Evolutionary conservation across 768 basidiomycete genomes (phyloP).

Genomic region (Artomyces pyxidatus): DNA sequence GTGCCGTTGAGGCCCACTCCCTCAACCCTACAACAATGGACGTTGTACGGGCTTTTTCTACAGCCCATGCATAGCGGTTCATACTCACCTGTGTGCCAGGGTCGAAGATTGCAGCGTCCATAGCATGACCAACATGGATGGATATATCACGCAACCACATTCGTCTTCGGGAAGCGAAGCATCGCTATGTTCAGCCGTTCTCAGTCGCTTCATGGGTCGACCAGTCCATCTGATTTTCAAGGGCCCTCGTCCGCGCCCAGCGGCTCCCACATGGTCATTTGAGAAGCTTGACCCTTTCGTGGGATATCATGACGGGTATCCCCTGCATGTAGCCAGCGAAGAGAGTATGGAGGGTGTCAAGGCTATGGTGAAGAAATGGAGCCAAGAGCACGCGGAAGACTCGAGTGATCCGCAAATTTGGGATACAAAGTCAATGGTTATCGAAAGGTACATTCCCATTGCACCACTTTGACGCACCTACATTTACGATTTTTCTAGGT

Average conservation of each 20-base stretch:
- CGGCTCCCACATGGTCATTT: slow-evolving; percentile 43
- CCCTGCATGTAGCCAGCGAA: slow-evolving; percentile 57
- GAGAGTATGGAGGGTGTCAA: slow-evolving; percentile 53
- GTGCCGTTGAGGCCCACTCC: slow-evolving; percentile 50
- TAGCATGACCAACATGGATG: slow-evolving; percentile 44
- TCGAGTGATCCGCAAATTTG: slow-evolving; percentile 33
- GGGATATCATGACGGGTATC: slow-evolving; percentile 56
- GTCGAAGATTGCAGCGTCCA: slow-evolving; percentile 47
- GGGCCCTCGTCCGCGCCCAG: slow-evolving; percentile 45
- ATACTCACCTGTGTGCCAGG: slow-evolving; percentile 28
- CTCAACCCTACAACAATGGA: slow-evolving; percentile 31
- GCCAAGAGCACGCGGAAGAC: slow-evolving; percentile 13
- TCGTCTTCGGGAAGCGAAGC: slow-evolving; percentile 19
- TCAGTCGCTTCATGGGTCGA: slow-evolving; percentile 55
- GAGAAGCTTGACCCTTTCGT: slow-evolving; percentile 40
- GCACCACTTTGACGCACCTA: no score
- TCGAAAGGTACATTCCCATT: slow-evolving; percentile 43
- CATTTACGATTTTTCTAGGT: slow-evolving; percentile 33
- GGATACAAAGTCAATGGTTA: slow-evolving; percentile 38
- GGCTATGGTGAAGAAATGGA: slow-evolving; percentile 33
- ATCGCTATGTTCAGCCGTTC: slow-evolving; percentile 40
- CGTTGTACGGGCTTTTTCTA: slow-evolving; percentile 35
- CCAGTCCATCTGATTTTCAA: slow-evolving; percentile 61
- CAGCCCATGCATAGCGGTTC: background rate
- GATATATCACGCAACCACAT: slow-evolving; percentile 49